Evolutionary conservation across 108 stramenopile species (phyloP), one percentile per base, ranked within the genome.

Genomic region (Nitzschia putrida): DNA sequence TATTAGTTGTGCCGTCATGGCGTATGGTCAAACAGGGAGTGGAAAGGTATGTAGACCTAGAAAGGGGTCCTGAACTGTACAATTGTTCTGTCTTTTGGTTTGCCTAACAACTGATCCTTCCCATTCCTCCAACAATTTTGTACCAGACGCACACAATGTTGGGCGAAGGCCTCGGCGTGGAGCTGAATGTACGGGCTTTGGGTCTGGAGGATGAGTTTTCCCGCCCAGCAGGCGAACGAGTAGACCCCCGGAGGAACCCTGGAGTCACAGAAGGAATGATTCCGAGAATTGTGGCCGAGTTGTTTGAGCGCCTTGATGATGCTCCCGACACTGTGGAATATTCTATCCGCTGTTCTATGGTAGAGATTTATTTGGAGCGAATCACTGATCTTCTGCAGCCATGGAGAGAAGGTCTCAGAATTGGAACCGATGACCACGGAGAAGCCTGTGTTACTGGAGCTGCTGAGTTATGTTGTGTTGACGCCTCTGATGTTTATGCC

Each of bases 351-450:
- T 90, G 91, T 55, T 95, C 94, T 98, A 97, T 83, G 73, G 86
- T 98, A 13, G 98, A 99, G 78, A 93, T 99, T 51, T 97, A 98
- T 82, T 76, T 97, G 22, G 98, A 99, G 76, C 79, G 88, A 53
- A 80, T 98, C 8, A 64, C 78, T 21, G 98, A 99, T 80, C 77
- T 99, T 65, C 78, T 99, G 49, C 79, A 79, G 64, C 88, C 87
- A 23, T 71, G 49, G 59, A 59, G 59, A 23, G 55, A 71, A 26
- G 59, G 37, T 9, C 16, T 71, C 3, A 47, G 55, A 11, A 57
- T 71, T 40, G 50, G 43, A 24, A 24, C 39, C 18, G 58, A 57
- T 34, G 57, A 59, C 6, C 49, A 43, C 13, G 69, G 69, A 25
- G 57, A 61, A 38, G 24, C 47, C 25, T 52, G 50, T 38, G 38